Base-by-base conservation (phyloP, 2,329 filamentous ascomycete genomes). In the Neocatenulostroma microsporum region DNA sequence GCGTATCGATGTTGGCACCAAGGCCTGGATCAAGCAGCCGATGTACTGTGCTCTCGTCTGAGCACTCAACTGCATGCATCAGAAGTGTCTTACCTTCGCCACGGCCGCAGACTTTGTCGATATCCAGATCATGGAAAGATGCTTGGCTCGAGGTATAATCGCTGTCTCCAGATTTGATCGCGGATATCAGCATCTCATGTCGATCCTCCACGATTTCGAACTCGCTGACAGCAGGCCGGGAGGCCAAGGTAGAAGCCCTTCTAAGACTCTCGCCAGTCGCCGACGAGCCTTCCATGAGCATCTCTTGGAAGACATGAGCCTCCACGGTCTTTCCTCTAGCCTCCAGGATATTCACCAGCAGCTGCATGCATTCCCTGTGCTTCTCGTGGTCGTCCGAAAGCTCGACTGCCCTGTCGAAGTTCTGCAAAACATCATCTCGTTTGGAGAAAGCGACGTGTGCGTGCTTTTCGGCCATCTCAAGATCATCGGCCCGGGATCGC, bases 391-490 rank as follows among this genome's bases (percentile, higher is more conserved):
- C 36, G 14, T 23, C 36, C 19, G 42, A 38, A 9, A 40, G 28
- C 5, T n/a, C 18, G n/a, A 30, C 13, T 25, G 31, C 26, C 12
- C 34, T 36, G 19, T 34, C 28, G 11, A 5, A 8, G 8, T 29
- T 25, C 30, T 36, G 21, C 27, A 40, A 10, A 14, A 35, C 19
- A 12, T 34, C 25, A 29, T 42, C 42, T 7, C 38, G 46, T 20
- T 39, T 41, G 14, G 40, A 39, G 38, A 45, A 49, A 1, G 48
- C 48, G 19, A 33, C 35, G 18, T 38, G 31, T 6, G 42, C 45
- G 40, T 49, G 40, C n/a, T 24, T 32, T 19, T 46, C 34, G 13
- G 48, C 48, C 11, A 39, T 47, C 33, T 45, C 45, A 14, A 51
- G 32, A 26, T 51, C 46, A 14, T 42, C 37, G 8, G 29, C 26